These are phyloP conservation scores for Tuber aestivum DNA, from an alignment of 495 filamentous ascomycete species.

Conservation along the genomic window DNA sequence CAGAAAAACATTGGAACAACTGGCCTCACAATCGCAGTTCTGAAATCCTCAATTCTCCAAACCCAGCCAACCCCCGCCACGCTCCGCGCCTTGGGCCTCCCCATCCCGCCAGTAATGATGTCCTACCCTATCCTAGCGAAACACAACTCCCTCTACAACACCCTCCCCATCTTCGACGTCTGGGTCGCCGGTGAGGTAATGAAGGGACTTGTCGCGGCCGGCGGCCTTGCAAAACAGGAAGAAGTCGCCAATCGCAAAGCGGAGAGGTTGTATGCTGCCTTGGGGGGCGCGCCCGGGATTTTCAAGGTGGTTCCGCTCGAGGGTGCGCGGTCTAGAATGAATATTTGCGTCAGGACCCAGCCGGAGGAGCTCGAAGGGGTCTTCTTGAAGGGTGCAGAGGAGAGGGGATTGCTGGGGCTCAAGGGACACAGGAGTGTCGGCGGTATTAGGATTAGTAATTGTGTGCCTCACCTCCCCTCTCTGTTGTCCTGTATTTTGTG, in stretches of 20 bases:
- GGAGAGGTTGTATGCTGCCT: slow-evolving; percentile 60
- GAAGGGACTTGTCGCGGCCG: slow-evolving; percentile 55
- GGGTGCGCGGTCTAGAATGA: slow-evolving; percentile 74
- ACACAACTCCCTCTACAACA: slow-evolving; percentile 91
- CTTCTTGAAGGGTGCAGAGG: slow-evolving; percentile 67
- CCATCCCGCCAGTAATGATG: slow-evolving; percentile 68
- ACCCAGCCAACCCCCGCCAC: slow-evolving; percentile 53
- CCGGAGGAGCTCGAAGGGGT: slow-evolving; percentile 61
- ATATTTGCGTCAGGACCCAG: slow-evolving; percentile 80
- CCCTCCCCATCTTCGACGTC: slow-evolving; percentile 85
- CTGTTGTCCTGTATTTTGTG: slow-evolving; percentile 8
- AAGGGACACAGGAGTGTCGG: slow-evolving; percentile 80
- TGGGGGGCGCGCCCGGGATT: slow-evolving; percentile 56
- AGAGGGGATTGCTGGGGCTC: slow-evolving; percentile 59
- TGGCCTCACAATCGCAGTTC: slow-evolving; percentile 75
- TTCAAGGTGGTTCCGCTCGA: slow-evolving; percentile 71
- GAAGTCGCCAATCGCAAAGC: slow-evolving; percentile 61
- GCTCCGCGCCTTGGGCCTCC: slow-evolving; percentile 71
- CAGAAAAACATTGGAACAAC: slow-evolving; percentile 88
- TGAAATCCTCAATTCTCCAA: slow-evolving; percentile 67
- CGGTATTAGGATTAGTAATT: slow-evolving; percentile 60
- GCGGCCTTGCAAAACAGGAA: slow-evolving; percentile 67
- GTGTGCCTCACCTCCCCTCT: slow-evolving; percentile 17
- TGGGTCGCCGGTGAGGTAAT: slow-evolving; percentile 84
- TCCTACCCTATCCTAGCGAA: slow-evolving; percentile 75